Base-by-base conservation (phyloP, 2,329 filamentous ascomycete species). In the Blastomyces gilchristii region DNA sequence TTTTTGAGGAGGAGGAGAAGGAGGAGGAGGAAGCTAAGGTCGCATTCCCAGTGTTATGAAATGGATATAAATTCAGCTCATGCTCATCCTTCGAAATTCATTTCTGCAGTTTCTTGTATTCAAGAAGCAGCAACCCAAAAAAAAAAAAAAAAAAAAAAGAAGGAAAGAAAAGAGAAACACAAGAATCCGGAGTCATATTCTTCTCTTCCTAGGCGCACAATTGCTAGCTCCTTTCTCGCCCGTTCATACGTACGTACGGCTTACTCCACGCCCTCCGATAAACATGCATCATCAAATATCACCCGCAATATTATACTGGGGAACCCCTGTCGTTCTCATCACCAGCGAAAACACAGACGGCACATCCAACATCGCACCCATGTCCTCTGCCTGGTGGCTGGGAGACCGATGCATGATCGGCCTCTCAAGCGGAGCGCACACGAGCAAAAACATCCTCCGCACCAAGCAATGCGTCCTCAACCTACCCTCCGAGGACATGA, bases 371-470 rank as follows among this genome's bases (percentile, higher is more conserved):
- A 58, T 58, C 54, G 54, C 54, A 11, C 54, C 54, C 34, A 58
- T 58, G 54, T 58, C 54, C 7, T 58, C 54, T 22, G 54, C 34
- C 6, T 58, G 54, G 54, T 58, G 54, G 54, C 54, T 58, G 7
- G n/a, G n/a, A 25, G 54, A 58, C n/a, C 54, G 54, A 58, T 39
- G 54, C 25, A 58, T 58, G 54, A 58, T 58, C 54, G 54, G 54
- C 8, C 54, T 58, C 34, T 31, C 16, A 22, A 58, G 37, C 11
- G 22, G 31, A 58, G 54, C 54, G 11, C 54, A 58, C 22, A 58
- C 54, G 16, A 58, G 31, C 54, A 58, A 58, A 25, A 81, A 87
- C 60, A 89, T 87, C 79, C 85, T 76, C 8, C 75, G 77, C 22
- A 78, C 74, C 8, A 73, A 72, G 18, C 71, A 79, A 65, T 80